phyloP scores from a whole-genome alignment of 1,139 yeast species.

The Diutina pseudorugosa region DNA sequence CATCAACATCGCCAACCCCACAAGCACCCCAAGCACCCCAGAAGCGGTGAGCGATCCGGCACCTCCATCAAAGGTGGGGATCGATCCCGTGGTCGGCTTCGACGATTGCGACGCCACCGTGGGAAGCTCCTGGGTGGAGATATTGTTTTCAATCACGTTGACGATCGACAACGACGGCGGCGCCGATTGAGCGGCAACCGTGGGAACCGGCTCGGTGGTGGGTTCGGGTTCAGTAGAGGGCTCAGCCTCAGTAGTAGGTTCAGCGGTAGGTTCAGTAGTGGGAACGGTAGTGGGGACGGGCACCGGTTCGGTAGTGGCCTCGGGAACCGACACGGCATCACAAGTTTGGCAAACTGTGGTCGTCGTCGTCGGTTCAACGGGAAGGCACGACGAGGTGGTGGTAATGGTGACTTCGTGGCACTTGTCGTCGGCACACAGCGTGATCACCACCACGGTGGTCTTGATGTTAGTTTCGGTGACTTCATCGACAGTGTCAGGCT shows the following conservation, averaged over 20 bases:
- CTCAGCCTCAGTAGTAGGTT: background rate
- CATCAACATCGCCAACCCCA: background rate
- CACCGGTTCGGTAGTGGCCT: background rate
- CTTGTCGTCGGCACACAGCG: conserved; percentile 2
- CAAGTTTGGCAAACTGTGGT: conserved; percentile 1
- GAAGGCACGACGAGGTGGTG: background rate
- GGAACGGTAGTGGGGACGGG: background rate
- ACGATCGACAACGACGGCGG: background rate
- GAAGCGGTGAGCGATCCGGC: background rate
- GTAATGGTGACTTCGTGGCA: background rate
- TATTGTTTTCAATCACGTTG: conserved; percentile 3
- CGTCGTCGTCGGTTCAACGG: background rate
- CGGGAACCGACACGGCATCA: background rate
- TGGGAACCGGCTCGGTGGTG: background rate
- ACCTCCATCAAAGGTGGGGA: conserved; percentile 3
- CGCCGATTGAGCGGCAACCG: background rate
- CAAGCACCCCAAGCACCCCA: background rate
- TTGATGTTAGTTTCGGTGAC: background rate
- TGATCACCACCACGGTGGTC: background rate
- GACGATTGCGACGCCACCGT: background rate
- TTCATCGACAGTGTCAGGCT: background rate
- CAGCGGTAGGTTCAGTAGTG: background rate
- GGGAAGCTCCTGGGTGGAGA: background rate
- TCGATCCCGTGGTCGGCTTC: background rate
- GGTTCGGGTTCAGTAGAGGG: background rate